These are phyloP conservation scores for Yarrowia divulgata DNA, from an alignment of 805 yeast species.

Conservation along the genomic window DNA sequence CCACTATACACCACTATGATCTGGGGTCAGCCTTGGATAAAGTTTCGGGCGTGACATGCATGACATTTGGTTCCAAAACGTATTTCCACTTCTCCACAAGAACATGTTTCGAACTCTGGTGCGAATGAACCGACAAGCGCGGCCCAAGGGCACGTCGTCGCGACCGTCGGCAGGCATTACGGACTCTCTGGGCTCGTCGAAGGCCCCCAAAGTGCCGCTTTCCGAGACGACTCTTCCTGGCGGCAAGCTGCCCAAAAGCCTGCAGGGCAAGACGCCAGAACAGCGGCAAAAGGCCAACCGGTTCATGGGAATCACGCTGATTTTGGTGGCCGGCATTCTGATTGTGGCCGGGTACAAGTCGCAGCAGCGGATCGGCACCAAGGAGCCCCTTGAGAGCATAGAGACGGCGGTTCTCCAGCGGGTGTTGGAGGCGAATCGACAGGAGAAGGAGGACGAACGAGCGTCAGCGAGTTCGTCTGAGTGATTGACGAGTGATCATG, in stretches of 20 bases:
- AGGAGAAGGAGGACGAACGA: not conserved
- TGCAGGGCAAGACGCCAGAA: slow-evolving; percentile 18
- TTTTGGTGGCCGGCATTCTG: slow-evolving; percentile 15
- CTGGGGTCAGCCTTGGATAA: no score
- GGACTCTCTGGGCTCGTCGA: slow-evolving; percentile 10
- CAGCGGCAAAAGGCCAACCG: slow-evolving; percentile 31
- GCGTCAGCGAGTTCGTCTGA: no score
- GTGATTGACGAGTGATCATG: not conserved
- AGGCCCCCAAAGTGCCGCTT: slow-evolving; percentile 18
- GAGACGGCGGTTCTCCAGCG: slow-evolving; percentile 33
- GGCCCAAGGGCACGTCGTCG: slow-evolving; percentile 15
- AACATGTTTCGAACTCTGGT: slow-evolving; percentile 27
- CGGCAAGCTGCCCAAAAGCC: slow-evolving; percentile 12
- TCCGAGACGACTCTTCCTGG: slow-evolving; percentile 33
- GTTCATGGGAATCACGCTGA: slow-evolving; percentile 33
- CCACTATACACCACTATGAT: no score
- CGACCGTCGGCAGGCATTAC: slow-evolving; percentile 9
- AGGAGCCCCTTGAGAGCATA: slow-evolving; percentile 22
- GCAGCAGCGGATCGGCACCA: slow-evolving; percentile 20
- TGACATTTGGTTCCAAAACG: no score
- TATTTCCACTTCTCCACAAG: not conserved
- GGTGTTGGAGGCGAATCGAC: slow-evolving; percentile 5
- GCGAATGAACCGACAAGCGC: slow-evolving; percentile 30
- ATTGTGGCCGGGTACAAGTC: slow-evolving; percentile 19
- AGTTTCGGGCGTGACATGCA: not conserved